phyloP scores from a whole-genome alignment of 768 basidiomycete species.

The Suillus placidus region DNA sequence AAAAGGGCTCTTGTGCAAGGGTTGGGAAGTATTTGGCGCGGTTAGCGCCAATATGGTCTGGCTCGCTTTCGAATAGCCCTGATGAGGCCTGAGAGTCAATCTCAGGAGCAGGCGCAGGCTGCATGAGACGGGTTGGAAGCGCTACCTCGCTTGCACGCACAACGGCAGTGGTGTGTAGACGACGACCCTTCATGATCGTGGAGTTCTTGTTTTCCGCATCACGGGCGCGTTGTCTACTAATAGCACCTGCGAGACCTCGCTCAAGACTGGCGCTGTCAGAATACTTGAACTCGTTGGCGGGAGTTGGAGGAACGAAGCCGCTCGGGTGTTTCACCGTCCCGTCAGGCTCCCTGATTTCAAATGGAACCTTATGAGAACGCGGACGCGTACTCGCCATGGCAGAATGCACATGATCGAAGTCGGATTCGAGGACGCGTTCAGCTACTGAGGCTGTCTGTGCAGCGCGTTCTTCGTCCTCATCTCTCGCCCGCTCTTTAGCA shows the following conservation, averaged over 20 bases:
- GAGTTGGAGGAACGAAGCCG: conserved; percentile 48
- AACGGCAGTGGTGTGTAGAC: conserved; percentile 24
- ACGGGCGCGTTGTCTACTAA: conserved; percentile 12
- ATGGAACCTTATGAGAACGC: conserved; percentile 42
- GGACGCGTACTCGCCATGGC: conserved; percentile 25
- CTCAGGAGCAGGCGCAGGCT: neutral
- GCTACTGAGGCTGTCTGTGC: conserved; percentile 37
- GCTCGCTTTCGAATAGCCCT: neutral
- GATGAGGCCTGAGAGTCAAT: neutral
- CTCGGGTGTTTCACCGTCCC: conserved; percentile 44
- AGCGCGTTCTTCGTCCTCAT: conserved; percentile 21
- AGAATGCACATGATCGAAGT: conserved; percentile 27
- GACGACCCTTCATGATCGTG: conserved; percentile 16
- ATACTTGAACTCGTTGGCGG: conserved; percentile 39
- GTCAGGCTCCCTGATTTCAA: conserved; percentile 41
- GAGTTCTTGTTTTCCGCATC: conserved; percentile 16
- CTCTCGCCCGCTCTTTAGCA: conserved; percentile 28
- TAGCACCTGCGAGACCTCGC: conserved; percentile 23
- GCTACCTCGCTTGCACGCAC: conserved; percentile 9
- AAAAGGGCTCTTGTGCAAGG: conserved; percentile 36
- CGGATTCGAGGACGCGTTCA: conserved; percentile 33
- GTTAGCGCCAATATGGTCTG: conserved; percentile 3
- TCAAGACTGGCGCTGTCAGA: conserved; percentile 13
- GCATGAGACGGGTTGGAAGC: neutral
- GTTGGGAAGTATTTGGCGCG: conserved; percentile 35